These are phyloP conservation scores for Mortierella sp. DNA, from an alignment of 371 early-diverging fungal genomes.

Conservation along the genomic window DNA sequence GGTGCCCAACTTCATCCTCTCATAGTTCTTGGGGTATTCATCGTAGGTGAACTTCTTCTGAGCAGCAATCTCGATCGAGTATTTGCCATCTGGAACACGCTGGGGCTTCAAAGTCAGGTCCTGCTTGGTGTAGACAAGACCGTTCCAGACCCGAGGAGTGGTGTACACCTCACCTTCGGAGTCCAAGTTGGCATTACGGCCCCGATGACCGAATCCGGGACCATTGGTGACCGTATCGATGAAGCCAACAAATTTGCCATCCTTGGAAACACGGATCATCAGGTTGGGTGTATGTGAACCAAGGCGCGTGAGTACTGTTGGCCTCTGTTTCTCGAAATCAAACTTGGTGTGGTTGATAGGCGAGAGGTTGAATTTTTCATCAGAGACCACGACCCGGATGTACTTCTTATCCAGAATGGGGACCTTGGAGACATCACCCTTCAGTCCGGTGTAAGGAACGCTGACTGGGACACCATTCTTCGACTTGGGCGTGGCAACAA, in stretches of 20 bases:
- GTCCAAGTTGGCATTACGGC: conserved; percentile 17
- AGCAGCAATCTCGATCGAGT: conserved; percentile 17
- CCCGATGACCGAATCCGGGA: conserved; percentile 17
- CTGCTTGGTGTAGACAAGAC: conserved; percentile 13
- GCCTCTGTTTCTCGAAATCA: too few species aligned
- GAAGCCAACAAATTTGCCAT: conserved; percentile 25
- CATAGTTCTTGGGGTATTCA: conserved; percentile 18
- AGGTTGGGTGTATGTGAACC: conserved; percentile 40
- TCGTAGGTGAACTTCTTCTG: conserved; percentile 33
- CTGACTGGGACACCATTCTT: conserved; percentile 28
- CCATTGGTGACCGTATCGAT: not conserved
- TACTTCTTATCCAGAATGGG: conserved; percentile 57
- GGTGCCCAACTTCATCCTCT: too few species aligned
- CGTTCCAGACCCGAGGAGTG: conserved; percentile 20
- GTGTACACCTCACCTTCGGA: conserved; percentile 2
- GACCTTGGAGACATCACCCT: conserved; percentile 54
- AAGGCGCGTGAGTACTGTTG: conserved; percentile 15
- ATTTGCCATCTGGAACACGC: conserved; percentile 15
- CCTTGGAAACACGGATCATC: conserved; percentile 25
- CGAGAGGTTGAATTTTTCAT: not conserved
- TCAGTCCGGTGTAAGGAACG: conserved; percentile 66
- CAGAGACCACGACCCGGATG: too few species aligned
- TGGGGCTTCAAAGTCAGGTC: not conserved
- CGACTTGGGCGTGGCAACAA: conserved; percentile 31
- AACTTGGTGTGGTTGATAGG: conserved; percentile 5